phyloP scores from a whole-genome alignment of 306 rosid genomes.

The Cucumis hystrix region DNA sequence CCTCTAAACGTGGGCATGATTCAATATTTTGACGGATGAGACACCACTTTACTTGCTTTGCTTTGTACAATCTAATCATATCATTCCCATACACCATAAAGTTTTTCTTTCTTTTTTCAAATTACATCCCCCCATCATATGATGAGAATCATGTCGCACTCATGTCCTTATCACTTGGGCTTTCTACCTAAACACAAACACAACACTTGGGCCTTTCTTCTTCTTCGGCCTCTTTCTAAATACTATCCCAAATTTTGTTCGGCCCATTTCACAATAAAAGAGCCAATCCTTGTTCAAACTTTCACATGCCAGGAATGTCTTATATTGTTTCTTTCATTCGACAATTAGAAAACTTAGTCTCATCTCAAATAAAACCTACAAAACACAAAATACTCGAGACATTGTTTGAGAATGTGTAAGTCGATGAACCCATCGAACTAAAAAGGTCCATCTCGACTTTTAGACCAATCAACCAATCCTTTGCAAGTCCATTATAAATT shows the following conservation, averaged over 20 bases:
- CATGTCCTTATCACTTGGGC: neutral
- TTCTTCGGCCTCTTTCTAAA: neutral
- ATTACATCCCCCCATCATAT: neutral
- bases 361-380: too few species aligned
- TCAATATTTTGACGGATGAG: neutral
- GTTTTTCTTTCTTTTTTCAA: neutral
- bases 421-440: too few species aligned
- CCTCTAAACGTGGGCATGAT: neutral
- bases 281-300: neutral
- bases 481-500: too few species aligned
- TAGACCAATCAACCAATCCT: too few species aligned
- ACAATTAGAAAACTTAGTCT: too few species aligned
- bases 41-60: neutral
- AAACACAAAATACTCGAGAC: too few species aligned
- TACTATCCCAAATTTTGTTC: neutral
- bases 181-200: too few species aligned
- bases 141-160: neutral
- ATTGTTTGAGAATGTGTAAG: too few species aligned
- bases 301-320: too few species aligned
- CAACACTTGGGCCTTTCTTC: neutral
- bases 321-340: too few species aligned
- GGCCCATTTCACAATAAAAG: neutral
- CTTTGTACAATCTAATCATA: neutral
- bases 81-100: neutral
- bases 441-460: too few species aligned